Conservation (phyloP, 2,329 filamentous ascomycete species). For the Aureobasidium lini region DNA sequence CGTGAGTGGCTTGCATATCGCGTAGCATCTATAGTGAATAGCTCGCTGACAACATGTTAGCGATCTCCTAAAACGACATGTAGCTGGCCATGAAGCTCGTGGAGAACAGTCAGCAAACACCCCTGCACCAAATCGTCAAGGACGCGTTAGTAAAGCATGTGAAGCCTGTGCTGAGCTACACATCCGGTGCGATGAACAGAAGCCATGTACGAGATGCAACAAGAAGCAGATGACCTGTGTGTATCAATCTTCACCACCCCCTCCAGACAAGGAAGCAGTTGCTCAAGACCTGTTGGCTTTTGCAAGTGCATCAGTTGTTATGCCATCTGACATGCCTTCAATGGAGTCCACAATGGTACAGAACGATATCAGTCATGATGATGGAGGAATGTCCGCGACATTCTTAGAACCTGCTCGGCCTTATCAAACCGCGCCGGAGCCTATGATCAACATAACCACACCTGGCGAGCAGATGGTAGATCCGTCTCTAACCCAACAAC, state of each 20-base stretch:
- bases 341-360: not conserved
- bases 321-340: not conserved
- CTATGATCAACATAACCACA: slow-evolving; percentile 1
- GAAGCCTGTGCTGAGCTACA: slow-evolving; percentile 46
- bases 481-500: not conserved
- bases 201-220: slow-evolving; percentile 46
- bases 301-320: not conserved
- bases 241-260: slow-evolving; percentile 20
- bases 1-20: slow-evolving; percentile 23
- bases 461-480: not conserved
- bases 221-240: slow-evolving; percentile 42
- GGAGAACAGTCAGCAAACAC: slow-evolving; percentile 27
- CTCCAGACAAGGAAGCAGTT: slow-evolving; percentile 4
- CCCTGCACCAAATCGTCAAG: slow-evolving; percentile 26
- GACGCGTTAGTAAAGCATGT: slow-evolving; percentile 43
- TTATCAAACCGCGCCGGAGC: not conserved
- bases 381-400: not conserved
- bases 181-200: slow-evolving; percentile 47
- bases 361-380: not conserved
- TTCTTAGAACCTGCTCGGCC: not conserved
- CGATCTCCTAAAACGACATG: slow-evolving; percentile 46
- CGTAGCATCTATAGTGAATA: slow-evolving; percentile 12
- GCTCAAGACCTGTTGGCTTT: slow-evolving; percentile 4
- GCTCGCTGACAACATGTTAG: slow-evolving; percentile 18
- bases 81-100: slow-evolving; percentile 36